phyloP scores from a whole-genome alignment of 306 rosid species.

The Trichosanthes truncata region DNA sequence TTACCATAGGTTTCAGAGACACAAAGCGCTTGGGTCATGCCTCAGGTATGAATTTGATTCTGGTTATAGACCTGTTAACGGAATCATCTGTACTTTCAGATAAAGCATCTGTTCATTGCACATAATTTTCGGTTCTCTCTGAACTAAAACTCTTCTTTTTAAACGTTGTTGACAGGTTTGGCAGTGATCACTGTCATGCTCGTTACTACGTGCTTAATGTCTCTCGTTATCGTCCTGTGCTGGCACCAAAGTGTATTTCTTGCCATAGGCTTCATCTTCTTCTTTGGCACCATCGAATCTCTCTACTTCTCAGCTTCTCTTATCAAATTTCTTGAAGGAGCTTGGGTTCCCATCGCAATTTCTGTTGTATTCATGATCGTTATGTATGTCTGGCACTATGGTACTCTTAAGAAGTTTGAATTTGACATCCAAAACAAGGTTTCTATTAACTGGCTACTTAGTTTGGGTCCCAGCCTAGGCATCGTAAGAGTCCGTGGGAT shows the following conservation, averaged over 20 bases:
- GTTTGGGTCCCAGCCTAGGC: conserved; percentile 72
- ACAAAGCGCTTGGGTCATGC: conserved; percentile 80
- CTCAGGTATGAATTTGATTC: conserved; percentile 48
- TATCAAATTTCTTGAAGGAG: conserved; percentile 77
- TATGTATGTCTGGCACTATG: conserved; percentile 90
- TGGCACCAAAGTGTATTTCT: conserved; percentile 60
- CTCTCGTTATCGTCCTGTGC: conserved; percentile 75
- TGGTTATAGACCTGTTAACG: neutral
- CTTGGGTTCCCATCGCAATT: conserved; percentile 80
- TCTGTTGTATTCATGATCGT: conserved; percentile 33
- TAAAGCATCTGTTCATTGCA: neutral
- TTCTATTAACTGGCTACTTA: conserved; percentile 73
- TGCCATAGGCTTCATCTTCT: conserved; percentile 50
- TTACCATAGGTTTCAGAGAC: conserved; percentile 80
- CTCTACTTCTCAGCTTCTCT: conserved; percentile 93
- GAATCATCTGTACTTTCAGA: neutral
- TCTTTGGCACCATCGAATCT: conserved; percentile 77
- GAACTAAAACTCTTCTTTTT: neutral
- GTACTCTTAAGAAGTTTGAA: conserved; percentile 67
- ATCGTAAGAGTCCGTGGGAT: conserved; percentile 78
- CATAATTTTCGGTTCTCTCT: neutral
- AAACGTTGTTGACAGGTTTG: conserved; percentile 47
- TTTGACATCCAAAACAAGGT: conserved; percentile 87
- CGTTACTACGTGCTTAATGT: conserved; percentile 96
- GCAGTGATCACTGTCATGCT: conserved; percentile 95